Base-by-base conservation (phyloP, 2,329 filamentous ascomycete species). In the Gnomoniopsis smithogilvyi region DNA sequence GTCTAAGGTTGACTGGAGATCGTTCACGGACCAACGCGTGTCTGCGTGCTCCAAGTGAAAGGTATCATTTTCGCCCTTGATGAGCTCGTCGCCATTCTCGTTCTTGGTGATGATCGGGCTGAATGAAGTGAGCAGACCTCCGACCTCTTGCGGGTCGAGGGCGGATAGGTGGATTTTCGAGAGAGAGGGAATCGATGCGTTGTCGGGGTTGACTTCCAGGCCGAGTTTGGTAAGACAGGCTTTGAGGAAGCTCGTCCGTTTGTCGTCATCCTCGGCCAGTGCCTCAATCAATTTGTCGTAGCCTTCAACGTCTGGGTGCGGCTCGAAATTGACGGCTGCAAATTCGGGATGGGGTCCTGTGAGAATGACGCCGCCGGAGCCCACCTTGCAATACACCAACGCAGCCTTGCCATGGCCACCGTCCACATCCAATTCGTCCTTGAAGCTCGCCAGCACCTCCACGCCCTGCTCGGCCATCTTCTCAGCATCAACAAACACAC, bases 281-380 rank as follows among this genome's bases (percentile, higher is more conserved):
- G 79, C 80, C 19, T 87, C 80, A 41, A 96, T 84, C 15, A 96
- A 74, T 3, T 86, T 79, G 17, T 82, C 80, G 69, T 96, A 98
- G 1, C 83, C 83, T 0, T 89, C 85, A 0, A 89, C 76, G 11
- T 83, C 81, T 7, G 87, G 81, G 4, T 89, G 85, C 7, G 81
- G 84, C 62, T 87, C 81, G 7, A 98, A 80, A 67, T 96, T 96
- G 48, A 79, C 83, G 1, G 90, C 84, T 3, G 92, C 88, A 70
- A 98, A 98, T 91, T 99, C 95, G 54, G 94, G 94, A 79, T 99
- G 95, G 43, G 92, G 91, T 0, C 93, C 92, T 0, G 90, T 96
- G 19, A 99, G 74, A 6, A 98, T 74, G 1, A 85, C 91, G 43
- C 84, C 84, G 1, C 95, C 95, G 48, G 92, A 84, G 0, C 92